Evolutionary conservation across 139 green algal genomes (phyloP).

Genomic region (Picochlorum sp.): DNA sequence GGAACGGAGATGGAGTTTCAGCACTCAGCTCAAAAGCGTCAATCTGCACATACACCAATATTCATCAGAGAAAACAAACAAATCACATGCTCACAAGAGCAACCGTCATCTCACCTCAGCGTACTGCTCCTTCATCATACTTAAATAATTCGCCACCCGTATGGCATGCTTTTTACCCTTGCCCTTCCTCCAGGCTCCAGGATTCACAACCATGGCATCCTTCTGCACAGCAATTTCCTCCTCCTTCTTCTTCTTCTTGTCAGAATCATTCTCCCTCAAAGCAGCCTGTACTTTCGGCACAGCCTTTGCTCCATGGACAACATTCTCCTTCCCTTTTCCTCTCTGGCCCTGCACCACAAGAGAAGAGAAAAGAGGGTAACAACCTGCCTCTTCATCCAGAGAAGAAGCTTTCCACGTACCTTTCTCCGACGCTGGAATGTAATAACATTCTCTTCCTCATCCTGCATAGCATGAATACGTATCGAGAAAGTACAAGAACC

Average conservation of each 20-base stretch:
- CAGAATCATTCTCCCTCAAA: background rate
- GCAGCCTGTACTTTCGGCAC: too few relatives aligned
- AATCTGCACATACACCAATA: slow-evolving; percentile 23
- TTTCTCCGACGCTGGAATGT: too few relatives aligned
- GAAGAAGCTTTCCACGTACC: too few relatives aligned
- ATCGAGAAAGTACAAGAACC: too few relatives aligned
- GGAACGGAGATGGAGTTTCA: slow-evolving; percentile 29
- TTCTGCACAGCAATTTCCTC: background rate
- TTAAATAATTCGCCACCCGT: background rate
- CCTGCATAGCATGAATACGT: too few relatives aligned
- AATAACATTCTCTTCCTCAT: too few relatives aligned
- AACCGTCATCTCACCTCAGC: background rate
- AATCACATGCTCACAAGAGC: too few relatives aligned
- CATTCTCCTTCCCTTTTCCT: slow-evolving; percentile 7
- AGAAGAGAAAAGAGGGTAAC: too few relatives aligned
- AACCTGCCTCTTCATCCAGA: too few relatives aligned
- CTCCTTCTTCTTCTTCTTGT: background rate
- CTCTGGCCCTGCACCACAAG: too few relatives aligned
- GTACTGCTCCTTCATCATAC: background rate
- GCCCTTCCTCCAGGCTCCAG: background rate
- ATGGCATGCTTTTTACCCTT: background rate
- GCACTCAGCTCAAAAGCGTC: slow-evolving; percentile 47
- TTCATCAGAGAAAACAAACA: too few relatives aligned
- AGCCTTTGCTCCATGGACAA: background rate
- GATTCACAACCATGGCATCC: background rate